Percentiles rank a stretch among this genome's conserved stretches.
phyloP scores from a whole-genome alignment of 2,329 filamentous ascomycete species.

The Cadophora malorum region DNA sequence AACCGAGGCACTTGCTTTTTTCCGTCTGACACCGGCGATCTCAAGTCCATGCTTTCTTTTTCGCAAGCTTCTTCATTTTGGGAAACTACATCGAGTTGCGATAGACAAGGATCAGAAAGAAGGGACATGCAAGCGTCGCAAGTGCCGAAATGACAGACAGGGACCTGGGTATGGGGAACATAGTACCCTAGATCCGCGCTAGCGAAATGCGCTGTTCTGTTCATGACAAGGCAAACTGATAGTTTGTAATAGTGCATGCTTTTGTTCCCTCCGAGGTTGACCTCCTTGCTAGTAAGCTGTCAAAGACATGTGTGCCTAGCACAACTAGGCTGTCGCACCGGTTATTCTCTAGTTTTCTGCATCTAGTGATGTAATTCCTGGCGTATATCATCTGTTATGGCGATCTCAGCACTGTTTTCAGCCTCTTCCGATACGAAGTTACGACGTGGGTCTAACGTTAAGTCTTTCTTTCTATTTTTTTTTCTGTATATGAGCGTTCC shows the following conservation, averaged over 20 bases:
- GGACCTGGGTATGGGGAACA: neutral
- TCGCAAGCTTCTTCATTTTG: slow-evolving; percentile 15
- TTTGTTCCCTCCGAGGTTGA: slow-evolving; percentile 2
- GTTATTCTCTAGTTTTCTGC: neutral
- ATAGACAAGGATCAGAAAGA: neutral
- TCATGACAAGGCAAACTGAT: neutral
- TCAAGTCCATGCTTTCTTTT: slow-evolving; percentile 4
- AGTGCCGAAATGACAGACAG: slow-evolving; percentile 8
- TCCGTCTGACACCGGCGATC: slow-evolving; percentile 10
- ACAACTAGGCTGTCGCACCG: neutral
- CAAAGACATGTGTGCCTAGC: neutral
- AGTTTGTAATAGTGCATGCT: slow-evolving; percentile 7
- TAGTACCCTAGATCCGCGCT: neutral
- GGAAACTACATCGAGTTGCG: neutral
- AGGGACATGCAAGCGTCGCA: neutral
- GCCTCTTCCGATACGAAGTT: neutral
- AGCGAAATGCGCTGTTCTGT: neutral
- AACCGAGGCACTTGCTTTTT: neutral
- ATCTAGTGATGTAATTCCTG: neutral
- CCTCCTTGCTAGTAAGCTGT: slow-evolving; percentile 17
- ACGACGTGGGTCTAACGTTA: neutral
- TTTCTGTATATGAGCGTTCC: neutral
- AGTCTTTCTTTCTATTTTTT: neutral
- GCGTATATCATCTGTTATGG: neutral
- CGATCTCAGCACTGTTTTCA: neutral